Percentiles rank a stretch among this genome's conserved stretches.
These are phyloP conservation scores for Pleurostoma richardsiae DNA, from an alignment of 2,329 filamentous ascomycete species.

Conservation along the genomic window DNA sequence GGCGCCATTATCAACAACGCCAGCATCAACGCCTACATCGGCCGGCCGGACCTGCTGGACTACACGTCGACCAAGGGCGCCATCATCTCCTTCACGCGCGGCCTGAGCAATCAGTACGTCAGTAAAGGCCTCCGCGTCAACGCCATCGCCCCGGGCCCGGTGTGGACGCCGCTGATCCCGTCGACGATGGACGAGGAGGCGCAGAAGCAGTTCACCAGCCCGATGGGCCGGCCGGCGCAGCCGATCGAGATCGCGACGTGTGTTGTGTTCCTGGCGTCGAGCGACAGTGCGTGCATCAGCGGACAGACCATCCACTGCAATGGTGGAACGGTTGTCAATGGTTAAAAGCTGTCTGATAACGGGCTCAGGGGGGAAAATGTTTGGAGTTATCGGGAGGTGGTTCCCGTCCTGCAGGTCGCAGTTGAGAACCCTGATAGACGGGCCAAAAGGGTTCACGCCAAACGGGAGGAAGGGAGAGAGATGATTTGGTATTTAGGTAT, in stretches of 20 bases:
- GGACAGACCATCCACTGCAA: slow-evolving; percentile 62
- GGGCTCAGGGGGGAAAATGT: background rate
- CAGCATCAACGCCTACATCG: slow-evolving; percentile 78
- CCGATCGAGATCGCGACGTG: slow-evolving; percentile 78
- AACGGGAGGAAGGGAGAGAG: background rate
- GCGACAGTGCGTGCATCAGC: slow-evolving; percentile 68
- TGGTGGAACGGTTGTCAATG: slow-evolving; percentile 43
- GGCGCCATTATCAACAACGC: slow-evolving; percentile 81
- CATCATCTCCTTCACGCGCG: slow-evolving; percentile 74
- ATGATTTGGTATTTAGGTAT: background rate
- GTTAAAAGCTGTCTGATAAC: slow-evolving; percentile 22
- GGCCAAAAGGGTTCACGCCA: slow-evolving; percentile 1
- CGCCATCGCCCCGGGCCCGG: slow-evolving; percentile 70
- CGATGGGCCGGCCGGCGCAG: slow-evolving; percentile 74
- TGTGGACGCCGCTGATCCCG: slow-evolving; percentile 73
- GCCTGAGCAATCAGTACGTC: slow-evolving; percentile 69
- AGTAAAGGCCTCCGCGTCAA: slow-evolving; percentile 71
- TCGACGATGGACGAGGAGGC: slow-evolving; percentile 66
- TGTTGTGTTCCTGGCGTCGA: slow-evolving; percentile 74
- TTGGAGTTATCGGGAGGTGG: background rate
- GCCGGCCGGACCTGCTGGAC: slow-evolving; percentile 73
- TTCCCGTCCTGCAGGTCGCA: background rate
- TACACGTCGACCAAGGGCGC: slow-evolving; percentile 79
- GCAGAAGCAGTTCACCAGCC: slow-evolving; percentile 66
- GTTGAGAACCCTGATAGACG: slow-evolving; percentile 3